These are phyloP conservation scores for Hibiscus mutabilis DNA, from an alignment of 345 rosid genomes.

Conservation along the genomic window DNA sequence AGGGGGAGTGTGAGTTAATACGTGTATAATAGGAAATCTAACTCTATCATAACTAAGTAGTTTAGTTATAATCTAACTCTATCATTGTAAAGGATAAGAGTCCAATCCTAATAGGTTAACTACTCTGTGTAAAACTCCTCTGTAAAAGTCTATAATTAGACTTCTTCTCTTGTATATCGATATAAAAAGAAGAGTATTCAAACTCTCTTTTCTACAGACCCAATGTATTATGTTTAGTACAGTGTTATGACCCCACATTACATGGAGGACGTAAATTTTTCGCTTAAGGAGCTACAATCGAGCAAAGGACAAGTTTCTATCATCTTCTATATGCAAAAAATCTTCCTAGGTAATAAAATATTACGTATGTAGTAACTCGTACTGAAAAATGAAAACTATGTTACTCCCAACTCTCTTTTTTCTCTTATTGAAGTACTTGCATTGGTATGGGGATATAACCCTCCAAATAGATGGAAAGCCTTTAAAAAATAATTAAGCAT, in stretches of 20 bases:
- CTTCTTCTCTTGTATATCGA: too few relatives aligned
- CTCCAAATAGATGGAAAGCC: not conserved
- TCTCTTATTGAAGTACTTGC: not conserved
- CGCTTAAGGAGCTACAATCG: slow-evolving; percentile 61
- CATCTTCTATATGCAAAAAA: slow-evolving; percentile 72
- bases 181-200: too few relatives aligned
- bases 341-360: slow-evolving; percentile 63
- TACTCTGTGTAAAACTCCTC: too few relatives aligned
- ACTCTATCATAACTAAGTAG: too few relatives aligned
- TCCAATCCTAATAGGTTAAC: too few relatives aligned
- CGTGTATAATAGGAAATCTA: too few relatives aligned
- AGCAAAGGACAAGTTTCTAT: slow-evolving; percentile 71
- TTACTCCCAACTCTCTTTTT: not conserved
- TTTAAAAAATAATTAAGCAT: too few relatives aligned
- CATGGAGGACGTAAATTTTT: slow-evolving; percentile 77
- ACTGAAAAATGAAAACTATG: not conserved
- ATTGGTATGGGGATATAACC: not conserved
- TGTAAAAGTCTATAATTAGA: too few relatives aligned
- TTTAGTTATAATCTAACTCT: too few relatives aligned
- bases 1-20: too few relatives aligned
- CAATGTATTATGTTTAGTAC: slow-evolving; percentile 24
- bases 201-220: too few relatives aligned
- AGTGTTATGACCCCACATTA: slow-evolving; percentile 89
- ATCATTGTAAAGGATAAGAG: too few relatives aligned
- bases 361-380: not conserved